Percentiles rank a stretch among this genome's conserved stretches.
Evolutionary conservation across 441 rosid genomes (phyloP).

Genomic region (Adansonia grandidieri): DNA sequence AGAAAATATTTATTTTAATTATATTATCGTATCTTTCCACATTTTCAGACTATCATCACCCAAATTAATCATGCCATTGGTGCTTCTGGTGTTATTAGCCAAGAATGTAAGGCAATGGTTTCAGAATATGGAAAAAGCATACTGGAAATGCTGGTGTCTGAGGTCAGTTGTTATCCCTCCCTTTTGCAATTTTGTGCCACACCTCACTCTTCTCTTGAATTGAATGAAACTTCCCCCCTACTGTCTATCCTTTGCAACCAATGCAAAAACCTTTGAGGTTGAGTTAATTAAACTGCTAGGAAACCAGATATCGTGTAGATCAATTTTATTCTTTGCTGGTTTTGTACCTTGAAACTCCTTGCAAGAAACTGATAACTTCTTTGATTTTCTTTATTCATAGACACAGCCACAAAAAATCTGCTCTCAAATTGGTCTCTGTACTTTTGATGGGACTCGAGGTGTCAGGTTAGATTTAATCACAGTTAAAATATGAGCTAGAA

Average conservation of each 20-base stretch:
- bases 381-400: conserved; percentile 34
- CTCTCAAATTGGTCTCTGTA: conserved; percentile 61
- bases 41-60: conserved; percentile 52
- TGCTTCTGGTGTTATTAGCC: conserved; percentile 62
- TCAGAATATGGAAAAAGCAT: conserved; percentile 58
- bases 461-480: conserved; percentile 48
- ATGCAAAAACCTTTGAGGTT: neutral
- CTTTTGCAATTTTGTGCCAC: conserved; percentile 9
- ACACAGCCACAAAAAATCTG: conserved; percentile 60
- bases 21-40: conserved; percentile 12
- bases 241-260: neutral
- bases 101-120: conserved; percentile 58
- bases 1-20: conserved; percentile 17
- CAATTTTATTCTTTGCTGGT: conserved; percentile 8
- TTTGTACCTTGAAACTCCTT: conserved; percentile 13
- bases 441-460: conserved; percentile 57
- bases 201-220: neutral
- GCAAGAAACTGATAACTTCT: conserved; percentile 11
- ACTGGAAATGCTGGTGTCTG: conserved; percentile 51
- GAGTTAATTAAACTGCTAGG: conserved; percentile 3
- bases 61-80: conserved; percentile 77
- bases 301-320: neutral
- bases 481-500: neutral
- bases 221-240: neutral
- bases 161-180: conserved; percentile 39